Conservation (phyloP, 768 basidiomycete genomes). For the Leccinum incarnatum region DNA sequence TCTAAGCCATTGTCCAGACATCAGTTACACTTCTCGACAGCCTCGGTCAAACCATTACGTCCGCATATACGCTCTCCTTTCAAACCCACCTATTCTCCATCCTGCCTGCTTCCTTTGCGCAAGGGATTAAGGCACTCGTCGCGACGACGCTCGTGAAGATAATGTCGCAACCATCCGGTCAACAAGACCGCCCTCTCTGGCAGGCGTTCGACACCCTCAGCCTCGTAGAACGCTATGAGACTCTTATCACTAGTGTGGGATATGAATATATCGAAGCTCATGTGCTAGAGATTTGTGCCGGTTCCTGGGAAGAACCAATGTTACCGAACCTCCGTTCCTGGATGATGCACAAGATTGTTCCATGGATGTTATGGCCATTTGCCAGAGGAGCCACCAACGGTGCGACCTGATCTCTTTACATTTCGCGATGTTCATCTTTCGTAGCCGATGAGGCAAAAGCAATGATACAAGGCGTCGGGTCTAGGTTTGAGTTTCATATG, state of each 20-base stretch:
- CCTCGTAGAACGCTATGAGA: conserved; percentile 79
- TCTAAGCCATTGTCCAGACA: background rate
- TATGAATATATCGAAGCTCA: conserved; percentile 82
- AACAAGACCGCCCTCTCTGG: conserved; percentile 46
- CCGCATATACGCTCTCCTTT: conserved; percentile 65
- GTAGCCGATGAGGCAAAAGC: conserved; percentile 67
- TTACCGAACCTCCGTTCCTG: conserved; percentile 61
- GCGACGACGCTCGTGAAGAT: conserved; percentile 47
- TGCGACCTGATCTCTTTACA: conserved; percentile 29
- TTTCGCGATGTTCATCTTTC: conserved; percentile 4
- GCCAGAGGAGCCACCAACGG: conserved; percentile 61
- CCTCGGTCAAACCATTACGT: conserved; percentile 56
- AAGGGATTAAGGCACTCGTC: conserved; percentile 67
- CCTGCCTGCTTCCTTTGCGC: conserved; percentile 65
- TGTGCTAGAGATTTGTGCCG: conserved; percentile 62
- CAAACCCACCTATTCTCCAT: conserved; percentile 72
- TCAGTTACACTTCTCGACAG: conserved; percentile 34
- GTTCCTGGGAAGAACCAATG: conserved; percentile 67
- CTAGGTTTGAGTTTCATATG: conserved; percentile 88
- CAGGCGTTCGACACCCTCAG: conserved; percentile 66
- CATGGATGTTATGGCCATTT: conserved; percentile 84
- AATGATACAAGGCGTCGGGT: conserved; percentile 74
- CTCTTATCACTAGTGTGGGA: conserved; percentile 77
- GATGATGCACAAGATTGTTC: conserved; percentile 77
- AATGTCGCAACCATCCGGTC: conserved; percentile 23